Conservation (phyloP, 2,329 filamentous ascomycete species). For the Ascochyta clinopodiicola region DNA sequence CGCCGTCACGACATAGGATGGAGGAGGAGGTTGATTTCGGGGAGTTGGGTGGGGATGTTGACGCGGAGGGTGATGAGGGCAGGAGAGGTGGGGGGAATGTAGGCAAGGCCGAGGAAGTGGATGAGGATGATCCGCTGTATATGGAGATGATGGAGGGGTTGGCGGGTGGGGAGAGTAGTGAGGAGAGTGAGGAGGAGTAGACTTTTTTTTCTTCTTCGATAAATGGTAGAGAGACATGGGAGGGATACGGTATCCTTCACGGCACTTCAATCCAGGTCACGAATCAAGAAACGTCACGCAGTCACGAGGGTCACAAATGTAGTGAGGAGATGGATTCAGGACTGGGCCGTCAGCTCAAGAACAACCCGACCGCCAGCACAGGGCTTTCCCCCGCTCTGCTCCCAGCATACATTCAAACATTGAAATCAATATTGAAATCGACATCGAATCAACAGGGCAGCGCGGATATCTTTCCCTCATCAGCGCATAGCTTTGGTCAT, state of each 20-base stretch:
- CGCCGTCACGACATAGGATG: slow-evolving; percentile 25
- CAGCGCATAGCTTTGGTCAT: slow-evolving; percentile 68
- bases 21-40: slow-evolving; percentile 47
- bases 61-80: slow-evolving; percentile 11
- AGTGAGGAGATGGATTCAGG: slow-evolving; percentile 31
- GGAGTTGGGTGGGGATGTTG: slow-evolving; percentile 41
- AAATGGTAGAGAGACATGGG: no score
- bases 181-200: slow-evolving; percentile 55
- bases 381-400: slow-evolving; percentile 87
- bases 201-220: no score
- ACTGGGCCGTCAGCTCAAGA: slow-evolving; percentile 82
- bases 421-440: no score
- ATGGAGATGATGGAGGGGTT: slow-evolving; percentile 54
- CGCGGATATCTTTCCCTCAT: slow-evolving; percentile 99
- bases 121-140: slow-evolving; percentile 51
- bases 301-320: no score
- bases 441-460: slow-evolving; percentile 8
- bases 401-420: slow-evolving; percentile 11
- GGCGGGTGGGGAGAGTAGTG: slow-evolving; percentile 46
- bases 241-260: no score
- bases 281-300: neutral
- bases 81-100: slow-evolving; percentile 7
- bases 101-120: slow-evolving; percentile 31
- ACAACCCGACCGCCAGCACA: slow-evolving; percentile 82
- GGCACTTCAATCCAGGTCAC: neutral